These are phyloP conservation scores for Heliocybe sulcata DNA, from an alignment of 1,284 basidiomycete genomes.

Conservation along the genomic window DNA sequence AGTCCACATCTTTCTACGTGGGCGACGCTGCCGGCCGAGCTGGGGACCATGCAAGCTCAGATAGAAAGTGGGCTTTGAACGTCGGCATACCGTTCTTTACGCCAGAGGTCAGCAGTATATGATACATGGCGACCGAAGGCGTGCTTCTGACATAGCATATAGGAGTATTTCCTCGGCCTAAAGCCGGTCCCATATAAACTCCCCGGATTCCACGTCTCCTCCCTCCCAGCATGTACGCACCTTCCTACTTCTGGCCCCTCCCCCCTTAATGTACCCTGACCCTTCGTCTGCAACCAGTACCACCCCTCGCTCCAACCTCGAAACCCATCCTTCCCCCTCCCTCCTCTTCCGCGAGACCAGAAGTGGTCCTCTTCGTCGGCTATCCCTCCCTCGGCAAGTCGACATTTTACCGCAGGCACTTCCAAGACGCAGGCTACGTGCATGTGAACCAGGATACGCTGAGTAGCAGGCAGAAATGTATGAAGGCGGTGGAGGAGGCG, in stretches of 20 bases:
- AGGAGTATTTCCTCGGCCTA: slow-evolving; percentile 78
- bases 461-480: slow-evolving; percentile 66
- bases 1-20: slow-evolving; percentile 65
- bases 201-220: slow-evolving; percentile 55
- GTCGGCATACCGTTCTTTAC: slow-evolving; percentile 68
- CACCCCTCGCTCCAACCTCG: slow-evolving; percentile 54
- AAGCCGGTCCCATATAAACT: slow-evolving; percentile 35
- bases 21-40: slow-evolving; percentile 87
- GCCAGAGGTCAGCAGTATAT: slow-evolving; percentile 35
- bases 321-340: slow-evolving; percentile 47
- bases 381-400: slow-evolving; percentile 87
- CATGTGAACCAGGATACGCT: slow-evolving; percentile 88
- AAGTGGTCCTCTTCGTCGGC: slow-evolving; percentile 85
- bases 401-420: slow-evolving; percentile 67
- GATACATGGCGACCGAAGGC: neutral
- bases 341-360: slow-evolving; percentile 22
- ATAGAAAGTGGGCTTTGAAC: slow-evolving; percentile 83
- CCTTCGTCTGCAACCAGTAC: slow-evolving; percentile 33
- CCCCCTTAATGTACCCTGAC: no score
- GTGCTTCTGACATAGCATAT: neutral
- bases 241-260: neutral
- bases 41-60: slow-evolving; percentile 71
- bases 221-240: slow-evolving; percentile 33
- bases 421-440: slow-evolving; percentile 61
- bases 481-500: slow-evolving; percentile 54